Base-by-base conservation (phyloP, 164 flowering plant genomes). In the Echeveria elegans region DNA sequence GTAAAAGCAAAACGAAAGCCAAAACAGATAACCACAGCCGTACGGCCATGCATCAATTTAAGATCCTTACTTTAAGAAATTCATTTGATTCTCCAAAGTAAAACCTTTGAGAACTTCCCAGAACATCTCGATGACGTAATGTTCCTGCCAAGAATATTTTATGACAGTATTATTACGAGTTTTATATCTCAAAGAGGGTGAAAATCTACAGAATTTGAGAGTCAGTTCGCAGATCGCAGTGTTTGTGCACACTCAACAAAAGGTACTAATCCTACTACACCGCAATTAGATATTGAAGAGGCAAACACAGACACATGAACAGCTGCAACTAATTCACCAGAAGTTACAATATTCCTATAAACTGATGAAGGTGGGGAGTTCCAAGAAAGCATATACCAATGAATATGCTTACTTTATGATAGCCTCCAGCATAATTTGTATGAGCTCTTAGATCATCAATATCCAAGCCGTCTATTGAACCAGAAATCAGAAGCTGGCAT, bases 381-480 rank as follows among this genome's bases (percentile, higher is more conserved):
- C 14, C 61, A 29, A 28, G 32, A 16, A 26, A 56, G 59, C 59
- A 53, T 53, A 53, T 8, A 40, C 41, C 6, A 30, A 50, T 43
- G 23, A 2, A 60, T 70, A 12, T 56, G 53, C 86, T 75, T 71
- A 93, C 98, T 69, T 72, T 71, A 75, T 88, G 84, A 77, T 94
- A 94, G 50, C 98, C 98, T 45, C 96, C 97, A 1, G 85, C 77
- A 72, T 93, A 93, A 71, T 86, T 85, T 56, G 96, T 80, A 76
- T 88, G 38, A 23, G 69, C 45, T 19, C 90, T 84, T 30, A 93
- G 73, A 72, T 93, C 92, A 71, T 85, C 87, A 71, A 93, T 77
- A 82, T 90, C 94, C 83, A 93, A 73, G 66, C 94, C 89, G 58
- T 90, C 98, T 62, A 88, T 82, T 36, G 98, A 87, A 56, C 98